Evolutionary conservation across 2,329 filamentous ascomycete genomes (phyloP).

Genomic region (Fusarium illudens): DNA sequence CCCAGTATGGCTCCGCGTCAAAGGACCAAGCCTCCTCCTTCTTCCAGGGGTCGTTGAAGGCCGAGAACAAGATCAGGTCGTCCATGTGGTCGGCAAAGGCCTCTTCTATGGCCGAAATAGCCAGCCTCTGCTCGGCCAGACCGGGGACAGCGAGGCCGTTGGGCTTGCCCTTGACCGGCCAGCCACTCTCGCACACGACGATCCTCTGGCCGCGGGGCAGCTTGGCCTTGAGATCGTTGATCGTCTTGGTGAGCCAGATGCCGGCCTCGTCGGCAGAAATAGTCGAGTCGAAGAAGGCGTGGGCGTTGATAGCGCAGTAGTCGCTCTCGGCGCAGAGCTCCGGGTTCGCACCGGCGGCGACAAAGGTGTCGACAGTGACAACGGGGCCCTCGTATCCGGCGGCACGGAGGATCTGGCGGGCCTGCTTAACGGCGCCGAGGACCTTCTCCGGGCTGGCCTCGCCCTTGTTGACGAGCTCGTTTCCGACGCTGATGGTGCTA

Average conservation of each 20-base stretch:
- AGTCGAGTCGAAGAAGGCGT: constrained; percentile 81
- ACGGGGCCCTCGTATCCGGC: constrained; percentile 77
- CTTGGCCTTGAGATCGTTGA: constrained; percentile 53
- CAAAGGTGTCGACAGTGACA: constrained; percentile 82
- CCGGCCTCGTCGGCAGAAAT: constrained; percentile 70
- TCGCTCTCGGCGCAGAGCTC: constrained; percentile 77
- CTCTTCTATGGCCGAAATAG: constrained; percentile 70
- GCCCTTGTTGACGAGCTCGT: constrained; percentile 78
- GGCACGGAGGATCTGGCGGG: constrained; percentile 64
- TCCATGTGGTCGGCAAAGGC: constrained; percentile 61
- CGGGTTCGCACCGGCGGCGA: constrained; percentile 71
- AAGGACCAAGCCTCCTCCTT: constrained; percentile 67
- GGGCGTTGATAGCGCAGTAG: constrained; percentile 82
- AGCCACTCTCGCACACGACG: constrained; percentile 84
- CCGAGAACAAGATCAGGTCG: constrained; percentile 76
- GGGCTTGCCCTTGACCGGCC: constrained; percentile 73
- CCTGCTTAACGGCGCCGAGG: constrained; percentile 64
- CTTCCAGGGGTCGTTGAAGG: constrained; percentile 86
- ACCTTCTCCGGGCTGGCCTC: constrained; percentile 62
- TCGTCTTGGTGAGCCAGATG: constrained; percentile 68
- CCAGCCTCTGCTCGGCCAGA: constrained; percentile 69
- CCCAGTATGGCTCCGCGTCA: constrained; percentile 81
- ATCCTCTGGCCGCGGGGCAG: constrained; percentile 64
- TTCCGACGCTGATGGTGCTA: constrained; percentile 79
- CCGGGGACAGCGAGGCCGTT: constrained; percentile 77